Percentiles rank a stretch among this genome's conserved stretches.
These are phyloP conservation scores for Acanthamoeba triangularis DNA, from an alignment of 208 protist species.

Conservation along the genomic window DNA sequence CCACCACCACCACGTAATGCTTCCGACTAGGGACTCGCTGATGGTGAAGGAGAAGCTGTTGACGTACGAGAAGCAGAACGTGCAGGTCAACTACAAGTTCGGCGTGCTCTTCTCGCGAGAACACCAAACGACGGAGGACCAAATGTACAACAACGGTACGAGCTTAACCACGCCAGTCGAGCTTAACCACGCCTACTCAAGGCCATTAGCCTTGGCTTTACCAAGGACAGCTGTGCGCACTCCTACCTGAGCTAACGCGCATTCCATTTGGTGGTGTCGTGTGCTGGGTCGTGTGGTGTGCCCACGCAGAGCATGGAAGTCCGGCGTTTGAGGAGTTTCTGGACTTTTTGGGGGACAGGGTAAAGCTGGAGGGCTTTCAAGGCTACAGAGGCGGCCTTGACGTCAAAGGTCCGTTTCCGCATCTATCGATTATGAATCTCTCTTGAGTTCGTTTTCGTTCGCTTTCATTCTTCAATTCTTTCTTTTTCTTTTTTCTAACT, in stretches of 20 bases:
- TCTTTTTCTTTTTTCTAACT: not conserved
- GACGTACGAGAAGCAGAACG: constrained; percentile 57
- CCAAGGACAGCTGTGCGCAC: too few species aligned
- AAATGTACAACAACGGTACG: constrained; percentile 76
- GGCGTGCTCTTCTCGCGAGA: constrained; percentile 54
- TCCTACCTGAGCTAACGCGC: not conserved
- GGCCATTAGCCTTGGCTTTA: too few species aligned
- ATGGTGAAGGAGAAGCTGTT: constrained; percentile 47
- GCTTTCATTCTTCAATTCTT: too few species aligned
- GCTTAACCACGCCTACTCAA: too few species aligned
- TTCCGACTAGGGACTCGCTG: not conserved
- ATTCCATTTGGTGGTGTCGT: too few species aligned
- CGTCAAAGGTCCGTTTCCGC: constrained; percentile 28
- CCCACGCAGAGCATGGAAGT: constrained; percentile 54
- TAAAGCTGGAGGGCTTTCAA: constrained; percentile 21
- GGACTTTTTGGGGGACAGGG: constrained; percentile 57
- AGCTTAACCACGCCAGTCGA: not conserved
- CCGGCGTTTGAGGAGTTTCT: constrained; percentile 71
- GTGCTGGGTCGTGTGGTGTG: too few species aligned
- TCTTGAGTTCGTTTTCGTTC: not conserved
- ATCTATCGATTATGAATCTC: not conserved
- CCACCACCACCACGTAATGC: not conserved
- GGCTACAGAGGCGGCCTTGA: constrained; percentile 77
- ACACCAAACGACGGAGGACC: constrained; percentile 40
- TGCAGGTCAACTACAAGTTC: constrained; percentile 70